Base-by-base conservation (phyloP, 495 filamentous ascomycete species). In the Cladorrhinum samala region DNA sequence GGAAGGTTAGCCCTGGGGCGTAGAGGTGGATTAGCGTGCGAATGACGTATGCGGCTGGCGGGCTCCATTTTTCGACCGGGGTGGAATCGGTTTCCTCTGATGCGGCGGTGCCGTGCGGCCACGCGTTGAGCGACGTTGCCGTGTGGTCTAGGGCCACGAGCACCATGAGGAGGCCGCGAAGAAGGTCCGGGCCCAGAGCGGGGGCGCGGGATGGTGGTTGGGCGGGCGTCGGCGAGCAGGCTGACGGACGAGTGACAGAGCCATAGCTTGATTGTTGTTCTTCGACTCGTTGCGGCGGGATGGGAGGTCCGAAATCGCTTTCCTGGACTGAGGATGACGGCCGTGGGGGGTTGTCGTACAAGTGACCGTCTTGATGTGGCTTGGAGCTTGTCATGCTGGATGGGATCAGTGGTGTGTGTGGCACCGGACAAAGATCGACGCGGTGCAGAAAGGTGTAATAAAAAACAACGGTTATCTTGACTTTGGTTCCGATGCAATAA, bases 61-160 rank as follows among this genome's bases (percentile, higher is more conserved):
- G 46, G 42, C 66, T 68, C 68, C 68, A 70, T 25, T 55, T 38
- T 23, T 50, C 38, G 3, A 68, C 60, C 9, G 58, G 51, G 6
- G 19, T 20, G 3, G 62, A 57, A 54, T 68, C 66, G 19, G 20
- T 13, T 47, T 70, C 67, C 13, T 50, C 50, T 5, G 27, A 33
- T 9, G 57, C 19, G 41, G 59, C 60, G 16, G 66, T 68, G 11
- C 60, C 64, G 33, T 70, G 66, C 9, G 51, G 54, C 64, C 64
- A 70, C 1, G 68, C 39, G 38, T 53, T 53, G 36, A 68, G 55
- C 19, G 48, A 52, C 40, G 69, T 42, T 21, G 53, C 38, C 46
- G 57, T 59, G 56, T 70, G 66, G 49, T 70, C 68, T 21, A 68
- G 44, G 8, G 68, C 61, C 66, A 68, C 67, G 14, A 70, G 41